Evolutionary conservation across 805 yeast species (phyloP).

Genomic region (Candida dajiaensis): DNA sequence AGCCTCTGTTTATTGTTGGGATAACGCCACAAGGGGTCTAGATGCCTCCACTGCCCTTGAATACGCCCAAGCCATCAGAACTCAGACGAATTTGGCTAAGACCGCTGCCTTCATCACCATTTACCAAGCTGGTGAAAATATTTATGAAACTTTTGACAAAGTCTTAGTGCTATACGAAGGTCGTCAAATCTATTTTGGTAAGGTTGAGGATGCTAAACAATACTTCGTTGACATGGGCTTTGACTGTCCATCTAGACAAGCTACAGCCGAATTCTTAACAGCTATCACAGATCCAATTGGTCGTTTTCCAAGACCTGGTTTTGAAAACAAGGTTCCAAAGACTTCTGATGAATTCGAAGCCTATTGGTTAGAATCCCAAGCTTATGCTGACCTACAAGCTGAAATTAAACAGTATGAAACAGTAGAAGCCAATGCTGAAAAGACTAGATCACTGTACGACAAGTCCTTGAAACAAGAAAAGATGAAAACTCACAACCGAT

Average conservation of each 20-base stretch:
- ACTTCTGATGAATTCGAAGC: conserved; percentile 57
- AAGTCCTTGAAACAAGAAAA: conserved; percentile 25
- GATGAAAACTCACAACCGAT: conserved; percentile 22
- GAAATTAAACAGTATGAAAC: conserved; percentile 41
- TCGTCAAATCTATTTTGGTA: conserved; percentile 60
- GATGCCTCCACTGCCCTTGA: conserved; percentile 83
- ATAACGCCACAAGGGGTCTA: conserved; percentile 81
- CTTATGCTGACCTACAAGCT: conserved; percentile 31
- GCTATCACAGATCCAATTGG: conserved; percentile 68
- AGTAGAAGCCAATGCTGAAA: conserved; percentile 19
- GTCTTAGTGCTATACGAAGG: conserved; percentile 57
- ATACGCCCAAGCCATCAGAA: conserved; percentile 60
- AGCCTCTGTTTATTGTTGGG: conserved; percentile 65
- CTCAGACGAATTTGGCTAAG: conserved; percentile 47
- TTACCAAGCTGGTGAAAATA: conserved; percentile 63
- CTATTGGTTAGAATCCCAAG: conserved; percentile 48
- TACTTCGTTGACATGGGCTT: conserved; percentile 65
- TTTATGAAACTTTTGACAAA: conserved; percentile 58
- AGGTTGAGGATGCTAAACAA: conserved; percentile 42
- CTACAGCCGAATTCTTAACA: conserved; percentile 68
- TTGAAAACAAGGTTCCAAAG: conserved; percentile 47
- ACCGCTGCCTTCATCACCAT: conserved; percentile 62
- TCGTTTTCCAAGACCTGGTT: conserved; percentile 43
- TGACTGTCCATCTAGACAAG: conserved; percentile 56
- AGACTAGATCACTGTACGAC: conserved; percentile 29